Evolutionary conservation across 2,329 filamentous ascomycete species (phyloP), one percentile per base, ranked within the genome.

Genomic region (Sporothrix schenckii): DNA sequence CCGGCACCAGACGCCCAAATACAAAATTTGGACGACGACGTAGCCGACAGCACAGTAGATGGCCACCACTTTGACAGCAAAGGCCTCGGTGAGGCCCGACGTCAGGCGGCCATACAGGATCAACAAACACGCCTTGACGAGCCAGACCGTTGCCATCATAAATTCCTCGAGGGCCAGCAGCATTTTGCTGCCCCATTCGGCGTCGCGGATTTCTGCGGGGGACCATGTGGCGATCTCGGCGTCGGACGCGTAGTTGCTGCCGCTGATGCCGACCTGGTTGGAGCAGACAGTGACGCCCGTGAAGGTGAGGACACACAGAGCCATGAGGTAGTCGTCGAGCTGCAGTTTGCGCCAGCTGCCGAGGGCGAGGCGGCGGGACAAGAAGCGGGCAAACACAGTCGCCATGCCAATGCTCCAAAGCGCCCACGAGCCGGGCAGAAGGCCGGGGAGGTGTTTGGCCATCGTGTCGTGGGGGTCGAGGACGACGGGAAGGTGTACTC

Each of bases 271-370:
- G 1, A 83, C 80, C 70, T 82, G 77, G 70, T 83, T 80, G 60
- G 82, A 79, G 41, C 78, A 79, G 5, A 83, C 78, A 54, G 82
- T 81, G 19, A 83, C 78, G 6, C 81, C 77, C 16, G 81, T 82
- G 66, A 81, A 82, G 50, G 76, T 77, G 21, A 81, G 79, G 24
- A 84, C 78, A 9, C 84, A 82, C 69, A 87, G 79, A 10, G 84
- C 54, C 85, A 88, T 88, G 30, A 86, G 78, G 74, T 83, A 87
- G 75, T 89, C 87, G 74, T 89, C 87, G 34, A 83, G 74, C 74
- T 86, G 83, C n/a, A 87, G 81, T 7, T 79, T 79, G 54, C 77
- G 80, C 74, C 82, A 77, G 52, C 83, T 81, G 19, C 84, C 81
- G 41, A 87, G 74, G 66, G 77, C 78, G 21, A 81, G 75, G 1